Evolutionary conservation across 768 basidiomycete genomes (phyloP), one percentile per base, ranked within the genome.

Genomic region (Boletellus sp.): DNA sequence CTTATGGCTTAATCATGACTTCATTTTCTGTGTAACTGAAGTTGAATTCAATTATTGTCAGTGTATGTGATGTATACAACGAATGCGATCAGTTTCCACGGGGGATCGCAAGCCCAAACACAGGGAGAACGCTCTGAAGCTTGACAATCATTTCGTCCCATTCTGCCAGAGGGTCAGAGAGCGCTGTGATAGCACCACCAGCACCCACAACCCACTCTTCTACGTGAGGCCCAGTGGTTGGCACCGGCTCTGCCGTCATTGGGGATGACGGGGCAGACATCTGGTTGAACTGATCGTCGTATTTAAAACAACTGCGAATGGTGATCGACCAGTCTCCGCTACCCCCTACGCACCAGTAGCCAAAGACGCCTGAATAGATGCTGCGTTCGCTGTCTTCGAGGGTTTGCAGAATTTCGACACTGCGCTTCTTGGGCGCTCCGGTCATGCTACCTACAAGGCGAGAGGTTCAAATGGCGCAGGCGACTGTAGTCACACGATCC

Each of bases 101-200:
- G 51, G 64, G 61, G 31, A 60, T 55, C 6, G 66, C 55, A 12
- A 61, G 72, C 32, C 77, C 76, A 55, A 90, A 90, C 20, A 81
- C 77, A 38, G 78, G 74, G 43, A 90, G 70, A 40, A 88, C 87
- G 57, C 87, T 89, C 53, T 84, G 78, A 23, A 94, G 77, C 66
- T 98, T 97, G n/a, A 83, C 75, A 17, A 81, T 59, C 79, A 97
- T 95, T 65, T 97, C 94, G 7, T 95, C 93, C 94, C 94, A 96
- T 66, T 97, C 94, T 6, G 77, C 83, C 39, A 84, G 79, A 5
- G 86, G 77, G 52, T 94, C 82, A 6, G 93, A 94, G 34, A 97
- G 75, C 13, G 92, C 93, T 19, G 94, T 97, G 57, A 98, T 96
- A 10, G 94, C 94, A 32, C 94, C 94, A n/a, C 94, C 94, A 17